Evolutionary conservation across 106 monocot species (phyloP), one percentile per base, ranked within the genome.

Genomic region (Dactylorhiza incarnata): DNA sequence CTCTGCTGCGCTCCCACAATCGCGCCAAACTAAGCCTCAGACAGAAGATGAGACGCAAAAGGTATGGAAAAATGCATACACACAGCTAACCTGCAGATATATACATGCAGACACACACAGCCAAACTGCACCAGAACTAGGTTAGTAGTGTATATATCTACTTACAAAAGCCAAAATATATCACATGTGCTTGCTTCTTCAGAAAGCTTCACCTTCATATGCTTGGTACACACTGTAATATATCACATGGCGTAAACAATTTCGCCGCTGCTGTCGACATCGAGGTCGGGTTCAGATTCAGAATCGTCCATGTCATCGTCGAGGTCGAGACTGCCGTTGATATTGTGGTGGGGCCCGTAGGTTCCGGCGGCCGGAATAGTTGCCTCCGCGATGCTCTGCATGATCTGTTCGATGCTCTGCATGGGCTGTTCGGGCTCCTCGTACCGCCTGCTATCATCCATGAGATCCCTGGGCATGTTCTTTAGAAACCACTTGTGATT

Each of bases 211-310:
- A 29, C 29, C 29, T 29, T 29, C 29, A 29, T 29, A 29, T 29
- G 29, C 29, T 29, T 29, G 29, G 29, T 29, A 29, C 29, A 0
- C 0, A 2, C 29, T 29, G 29, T 29, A 29, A 54, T 54, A 23
- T 12, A 37, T 88, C 77, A 94, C 83, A 94, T 87, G 26, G 94
- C 94, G 73, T 86, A 87, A 5, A 94, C 78, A 17, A 94, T 83
- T 74, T 94, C 94, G 16, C 94, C 94, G 23, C 91, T 94, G 78
- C 89, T 91, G 67, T 94, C 94, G 0, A 94, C 80, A 54, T 91
- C 91, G 9, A 94, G 83, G 25, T 94, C 94, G 3, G 81, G 83
- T 67, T 94, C 94, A 10, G 90, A 88, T 49, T 91, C 91, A 20
- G 89, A 73, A 82, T 89, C 91, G 26, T 89, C 91, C 87, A 87